Base-by-base conservation (phyloP, 768 basidiomycete species). In the Solioccasus polychromus region DNA sequence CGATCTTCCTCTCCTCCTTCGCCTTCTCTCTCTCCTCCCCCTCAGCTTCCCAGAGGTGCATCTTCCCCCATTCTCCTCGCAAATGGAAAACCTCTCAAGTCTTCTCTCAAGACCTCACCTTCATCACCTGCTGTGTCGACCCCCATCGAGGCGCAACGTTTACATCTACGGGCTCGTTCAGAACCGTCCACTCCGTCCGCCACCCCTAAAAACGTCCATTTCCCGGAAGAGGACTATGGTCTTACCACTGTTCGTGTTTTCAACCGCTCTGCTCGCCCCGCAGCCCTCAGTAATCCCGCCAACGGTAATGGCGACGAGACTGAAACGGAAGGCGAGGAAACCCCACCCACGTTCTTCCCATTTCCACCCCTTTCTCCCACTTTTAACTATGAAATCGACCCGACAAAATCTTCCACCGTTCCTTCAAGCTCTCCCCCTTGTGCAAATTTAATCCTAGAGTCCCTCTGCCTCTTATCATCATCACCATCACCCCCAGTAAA, bases 1-100 rank as follows among this genome's bases (percentile, higher is more conserved):
- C 61, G 68, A 15, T 57, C 48, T 39, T 50, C 37, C 35, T 54
- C 61, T 28, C 53, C 55, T 32, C 57, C 36, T 9, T 54, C 40
- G 28, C 53, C 55, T 32, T 57, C 36, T 9, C 54, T 39, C 35
- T 52, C 37, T 14, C 31, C 46, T 20, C 43, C 8, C 26, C 58
- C 55, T 9, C 50, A 15, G 14, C 51, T 54, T 11, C 64, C 45
- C 56, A 74, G 52, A 64, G 75, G 42, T 24, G 69, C 50, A 54
- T 74, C 45, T 39, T 66, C 50, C 54, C 73, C 60, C 12, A 71
- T 83, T 42, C 62, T 82, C 19, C 76, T 83, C 26, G 70, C 79
- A 17, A 91, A 84, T 46, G 92, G 92, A 35, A 90, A 90, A 60
- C 87, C 91, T 4, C 83, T 96, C 67, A 91, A 91, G 59, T 77